Evolutionary conservation across 2,329 filamentous ascomycete genomes (phyloP).

Genomic region (Acephala macrosclerotiorum): DNA sequence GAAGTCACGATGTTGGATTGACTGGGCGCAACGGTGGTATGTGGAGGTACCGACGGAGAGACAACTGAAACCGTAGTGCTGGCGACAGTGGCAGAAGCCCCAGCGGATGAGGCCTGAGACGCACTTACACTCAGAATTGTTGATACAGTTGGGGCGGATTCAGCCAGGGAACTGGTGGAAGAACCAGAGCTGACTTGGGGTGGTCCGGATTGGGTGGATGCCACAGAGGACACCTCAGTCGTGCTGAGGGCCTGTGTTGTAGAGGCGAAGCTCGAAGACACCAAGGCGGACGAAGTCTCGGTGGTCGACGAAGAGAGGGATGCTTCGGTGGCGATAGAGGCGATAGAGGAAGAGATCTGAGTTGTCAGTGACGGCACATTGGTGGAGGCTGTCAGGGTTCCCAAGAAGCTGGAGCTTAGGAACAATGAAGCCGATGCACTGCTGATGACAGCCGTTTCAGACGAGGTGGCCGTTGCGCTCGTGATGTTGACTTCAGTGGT

Average conservation of each 20-base stretch:
- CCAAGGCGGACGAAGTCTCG: conserved; percentile 1
- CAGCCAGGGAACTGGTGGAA: background rate
- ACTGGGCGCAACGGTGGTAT: background rate
- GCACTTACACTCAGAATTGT: conserved; percentile 4
- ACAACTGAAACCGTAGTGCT: conserved; percentile 2
- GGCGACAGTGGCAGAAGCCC: conserved; percentile 7
- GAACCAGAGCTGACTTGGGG: background rate
- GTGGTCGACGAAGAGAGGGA: background rate
- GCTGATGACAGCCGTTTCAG: background rate
- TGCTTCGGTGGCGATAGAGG: background rate
- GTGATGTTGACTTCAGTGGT: background rate
- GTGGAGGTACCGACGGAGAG: background rate
- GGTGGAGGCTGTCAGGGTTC: conserved; percentile 1
- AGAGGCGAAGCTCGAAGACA: background rate
- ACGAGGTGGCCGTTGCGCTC: background rate
- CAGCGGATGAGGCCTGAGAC: background rate
- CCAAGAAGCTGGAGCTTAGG: background rate
- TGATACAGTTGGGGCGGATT: conserved; percentile 6
- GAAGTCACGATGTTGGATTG: background rate
- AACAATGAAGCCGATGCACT: background rate
- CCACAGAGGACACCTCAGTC: background rate
- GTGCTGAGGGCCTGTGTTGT: background rate
- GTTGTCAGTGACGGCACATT: background rate
- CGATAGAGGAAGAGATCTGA: background rate
- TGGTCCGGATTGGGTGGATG: background rate